Percentiles rank a stretch among this genome's conserved stretches.
phyloP scores from a whole-genome alignment of 2,329 filamentous ascomycete genomes.

The Epichloe glyceriae region DNA sequence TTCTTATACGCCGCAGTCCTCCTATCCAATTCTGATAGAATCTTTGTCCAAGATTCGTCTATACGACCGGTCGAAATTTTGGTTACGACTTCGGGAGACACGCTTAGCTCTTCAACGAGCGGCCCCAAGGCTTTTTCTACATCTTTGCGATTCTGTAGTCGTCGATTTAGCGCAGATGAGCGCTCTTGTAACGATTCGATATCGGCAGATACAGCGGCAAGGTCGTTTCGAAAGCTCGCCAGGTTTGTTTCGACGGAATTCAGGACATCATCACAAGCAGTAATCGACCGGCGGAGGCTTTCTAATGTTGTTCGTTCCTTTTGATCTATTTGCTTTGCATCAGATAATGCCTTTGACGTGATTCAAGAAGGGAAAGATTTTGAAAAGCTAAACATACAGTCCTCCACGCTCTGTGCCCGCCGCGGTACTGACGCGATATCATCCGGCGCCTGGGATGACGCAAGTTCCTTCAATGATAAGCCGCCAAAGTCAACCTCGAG shows the following conservation, averaged over 20 bases:
- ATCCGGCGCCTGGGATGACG: slow-evolving; percentile 21
- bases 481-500: slow-evolving; percentile 67
- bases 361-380: background rate
- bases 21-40: slow-evolving; percentile 72
- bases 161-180: slow-evolving; percentile 69
- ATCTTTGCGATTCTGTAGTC: slow-evolving; percentile 76
- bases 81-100: slow-evolving; percentile 71
- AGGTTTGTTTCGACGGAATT: slow-evolving; percentile 88
- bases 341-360: background rate
- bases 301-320: slow-evolving; percentile 75
- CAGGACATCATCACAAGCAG: slow-evolving; percentile 83
- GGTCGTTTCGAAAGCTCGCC: slow-evolving; percentile 83
- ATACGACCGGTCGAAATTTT: slow-evolving; percentile 82
- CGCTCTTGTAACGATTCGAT: slow-evolving; percentile 87
- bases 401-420: slow-evolving; percentile 51
- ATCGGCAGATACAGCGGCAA: slow-evolving; percentile 83
- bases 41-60: slow-evolving; percentile 78
- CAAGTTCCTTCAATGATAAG: slow-evolving; percentile 63
- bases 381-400: slow-evolving; percentile 43
- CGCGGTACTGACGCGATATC: slow-evolving; percentile 17
- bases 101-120: slow-evolving; percentile 79
- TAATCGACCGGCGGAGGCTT: slow-evolving; percentile 79
- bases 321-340: slow-evolving; percentile 43
- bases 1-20: slow-evolving; percentile 60
- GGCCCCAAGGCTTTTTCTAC: slow-evolving; percentile 82